Percentiles rank a stretch among this genome's conserved stretches.
phyloP scores from a whole-genome alignment of 495 filamentous ascomycete species.

The Penicillium chermesinum region DNA sequence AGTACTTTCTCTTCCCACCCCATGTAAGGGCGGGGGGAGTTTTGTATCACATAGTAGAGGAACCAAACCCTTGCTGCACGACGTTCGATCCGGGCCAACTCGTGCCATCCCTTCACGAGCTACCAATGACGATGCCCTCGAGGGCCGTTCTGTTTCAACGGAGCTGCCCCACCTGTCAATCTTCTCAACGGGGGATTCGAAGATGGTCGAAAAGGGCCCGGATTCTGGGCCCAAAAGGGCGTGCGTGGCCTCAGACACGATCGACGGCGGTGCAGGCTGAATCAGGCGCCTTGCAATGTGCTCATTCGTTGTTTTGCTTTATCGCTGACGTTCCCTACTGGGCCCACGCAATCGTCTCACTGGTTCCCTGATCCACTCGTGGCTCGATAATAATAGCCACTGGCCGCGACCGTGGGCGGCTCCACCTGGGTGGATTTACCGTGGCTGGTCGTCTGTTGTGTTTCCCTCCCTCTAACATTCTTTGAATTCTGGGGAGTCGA shows the following conservation, averaged over 20 bases:
- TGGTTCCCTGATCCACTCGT: constrained; percentile 4
- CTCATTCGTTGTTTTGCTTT: no score
- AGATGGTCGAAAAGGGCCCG: no score
- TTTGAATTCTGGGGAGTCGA: constrained; percentile 9
- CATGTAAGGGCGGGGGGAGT: background rate
- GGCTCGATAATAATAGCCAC: constrained; percentile 13
- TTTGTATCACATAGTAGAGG: background rate
- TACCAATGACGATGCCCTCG: background rate
- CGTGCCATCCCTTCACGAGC: background rate
- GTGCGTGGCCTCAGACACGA: constrained; percentile 1
- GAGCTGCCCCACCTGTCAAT: background rate
- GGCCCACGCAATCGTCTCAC: constrained; percentile 13
- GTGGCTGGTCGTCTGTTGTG: constrained; percentile 10
- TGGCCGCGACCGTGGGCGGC: background rate
- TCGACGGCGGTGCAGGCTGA: constrained; percentile 3
- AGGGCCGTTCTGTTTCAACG: background rate
- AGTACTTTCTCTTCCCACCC: background rate
- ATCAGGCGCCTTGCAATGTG: background rate
- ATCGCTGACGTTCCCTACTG: constrained; percentile 2
- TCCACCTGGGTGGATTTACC: constrained; percentile 13
- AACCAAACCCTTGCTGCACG: background rate
- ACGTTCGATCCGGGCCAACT: background rate
- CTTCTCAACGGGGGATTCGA: background rate
- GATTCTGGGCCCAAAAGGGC: background rate
- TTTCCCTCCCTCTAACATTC: constrained; percentile 5